Conservation (phyloP, 345 rosid genomes). For the Eucalyptus guilfoylei region DNA sequence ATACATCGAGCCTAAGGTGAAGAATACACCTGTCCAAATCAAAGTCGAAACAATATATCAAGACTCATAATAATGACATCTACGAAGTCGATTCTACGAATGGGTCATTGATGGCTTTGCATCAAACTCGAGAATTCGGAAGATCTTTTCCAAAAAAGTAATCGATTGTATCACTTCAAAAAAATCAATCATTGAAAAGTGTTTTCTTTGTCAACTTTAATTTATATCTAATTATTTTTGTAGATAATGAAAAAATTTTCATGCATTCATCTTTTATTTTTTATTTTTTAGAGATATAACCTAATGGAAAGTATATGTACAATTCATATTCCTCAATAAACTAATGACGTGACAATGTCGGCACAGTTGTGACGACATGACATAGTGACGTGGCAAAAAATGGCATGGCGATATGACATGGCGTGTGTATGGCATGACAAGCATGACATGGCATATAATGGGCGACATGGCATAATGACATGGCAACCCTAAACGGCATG, state of each 20-base stretch:
- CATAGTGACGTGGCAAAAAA: neutral
- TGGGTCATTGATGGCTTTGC: neutral
- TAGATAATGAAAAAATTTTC: neutral
- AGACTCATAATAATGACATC: neutral
- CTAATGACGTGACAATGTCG: neutral
- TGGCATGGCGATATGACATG: neutral
- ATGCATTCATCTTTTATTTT: neutral
- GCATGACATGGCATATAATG: neutral
- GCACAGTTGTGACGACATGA: fast-evolving
- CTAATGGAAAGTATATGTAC: neutral
- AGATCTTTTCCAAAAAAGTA: neutral
- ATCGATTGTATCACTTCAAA: neutral
- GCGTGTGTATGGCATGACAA: neutral
- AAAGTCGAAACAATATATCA: neutral
- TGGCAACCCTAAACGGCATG: neutral
- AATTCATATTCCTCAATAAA: neutral
- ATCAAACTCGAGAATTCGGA: neutral
- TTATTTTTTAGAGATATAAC: neutral
- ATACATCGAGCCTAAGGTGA: neutral
- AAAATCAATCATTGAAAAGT: neutral
- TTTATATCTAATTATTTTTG: neutral
- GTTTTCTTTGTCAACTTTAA: neutral
- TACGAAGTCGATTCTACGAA: neutral
- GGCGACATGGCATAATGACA: neutral
- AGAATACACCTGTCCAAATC: neutral